phyloP scores from a whole-genome alignment of 2,329 filamentous ascomycete genomes.

The Phoma sp. region DNA sequence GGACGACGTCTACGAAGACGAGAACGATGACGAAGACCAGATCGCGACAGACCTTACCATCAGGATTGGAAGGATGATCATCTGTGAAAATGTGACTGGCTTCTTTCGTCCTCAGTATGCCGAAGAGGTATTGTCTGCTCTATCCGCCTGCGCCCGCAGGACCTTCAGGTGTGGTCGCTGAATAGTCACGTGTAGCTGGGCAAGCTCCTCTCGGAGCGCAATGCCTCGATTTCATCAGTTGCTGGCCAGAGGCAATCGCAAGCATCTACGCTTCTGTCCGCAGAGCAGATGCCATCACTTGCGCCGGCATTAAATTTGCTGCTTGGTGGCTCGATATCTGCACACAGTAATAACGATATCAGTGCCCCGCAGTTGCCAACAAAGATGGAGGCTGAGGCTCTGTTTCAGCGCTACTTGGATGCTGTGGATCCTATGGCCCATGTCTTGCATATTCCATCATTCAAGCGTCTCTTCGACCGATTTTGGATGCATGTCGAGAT shows the following conservation, averaged over 20 bases:
- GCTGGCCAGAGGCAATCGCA: conserved; percentile 47
- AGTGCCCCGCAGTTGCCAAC: conserved; percentile 44
- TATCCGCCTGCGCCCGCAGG: conserved; percentile 19
- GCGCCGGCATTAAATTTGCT: conserved; percentile 46
- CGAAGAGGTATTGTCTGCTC: conserved; percentile 47
- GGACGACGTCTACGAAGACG: conserved; percentile 49
- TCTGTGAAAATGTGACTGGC: conserved; percentile 50
- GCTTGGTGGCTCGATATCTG: conserved; percentile 40
- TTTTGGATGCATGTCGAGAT: conserved; percentile 49
- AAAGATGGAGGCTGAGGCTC: conserved; percentile 45
- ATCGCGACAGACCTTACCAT: conserved; percentile 49
- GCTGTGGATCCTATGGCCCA: conserved; percentile 49
- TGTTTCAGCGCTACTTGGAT: conserved; percentile 46
- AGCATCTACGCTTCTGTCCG: conserved; percentile 44
- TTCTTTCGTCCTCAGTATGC: conserved; percentile 51
- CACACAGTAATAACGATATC: conserved; percentile 38
- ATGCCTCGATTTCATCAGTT: conserved; percentile 41
- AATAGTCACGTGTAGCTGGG: conserved; percentile 44
- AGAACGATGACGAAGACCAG: conserved; percentile 49
- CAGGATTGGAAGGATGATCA: conserved; percentile 49
- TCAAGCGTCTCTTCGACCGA: conserved; percentile 47
- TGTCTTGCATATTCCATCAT: conserved; percentile 47
- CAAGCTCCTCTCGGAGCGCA: conserved; percentile 48
- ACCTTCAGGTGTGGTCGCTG: conserved; percentile 26
- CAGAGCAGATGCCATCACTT: conserved; percentile 49